Evolutionary conservation across 1,284 basidiomycete species (phyloP).

Genomic region (Gymnopus androsaceus): DNA sequence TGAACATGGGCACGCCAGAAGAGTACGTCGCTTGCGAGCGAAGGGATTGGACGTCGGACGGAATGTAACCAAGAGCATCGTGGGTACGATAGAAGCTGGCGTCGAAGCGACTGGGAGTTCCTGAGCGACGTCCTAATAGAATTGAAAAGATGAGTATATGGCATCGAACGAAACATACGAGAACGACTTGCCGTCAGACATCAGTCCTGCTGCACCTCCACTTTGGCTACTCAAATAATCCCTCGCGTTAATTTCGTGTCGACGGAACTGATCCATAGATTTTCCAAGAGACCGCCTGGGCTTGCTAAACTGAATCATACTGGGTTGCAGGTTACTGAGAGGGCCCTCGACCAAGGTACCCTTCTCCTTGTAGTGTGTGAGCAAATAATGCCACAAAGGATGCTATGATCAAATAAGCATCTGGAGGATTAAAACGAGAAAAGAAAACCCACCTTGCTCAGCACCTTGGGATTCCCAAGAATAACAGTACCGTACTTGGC

Average conservation of each 20-base stretch:
- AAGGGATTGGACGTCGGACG: conserved; percentile 91
- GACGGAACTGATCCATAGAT: conserved; percentile 88
- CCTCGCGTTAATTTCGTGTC: conserved; percentile 84
- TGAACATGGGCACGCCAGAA: conserved; percentile 86
- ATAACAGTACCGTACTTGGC: conserved; percentile 99
- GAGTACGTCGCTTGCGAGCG: conserved; percentile 93
- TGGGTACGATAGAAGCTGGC: conserved; percentile 94
- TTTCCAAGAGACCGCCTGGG: conserved; percentile 84
- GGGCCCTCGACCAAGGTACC: conserved; percentile 94
- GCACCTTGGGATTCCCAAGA: conserved; percentile 96
- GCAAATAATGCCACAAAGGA: conserved; percentile 96
- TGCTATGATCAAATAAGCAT: conserved; percentile 58
- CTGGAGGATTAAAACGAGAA: conserved; percentile 13
- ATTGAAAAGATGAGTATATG: conserved; percentile 15
- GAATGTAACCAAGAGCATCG: conserved; percentile 92
- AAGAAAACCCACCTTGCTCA: conserved; percentile 82
- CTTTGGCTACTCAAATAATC: conserved; percentile 54
- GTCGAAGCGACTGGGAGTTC: conserved; percentile 90
- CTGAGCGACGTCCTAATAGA: conserved; percentile 59
- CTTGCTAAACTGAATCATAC: conserved; percentile 99
- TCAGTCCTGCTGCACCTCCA: conserved; percentile 32
- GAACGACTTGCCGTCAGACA: conserved; percentile 48
- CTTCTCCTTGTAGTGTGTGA: conserved; percentile 99
- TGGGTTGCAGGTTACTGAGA: conserved; percentile 92
- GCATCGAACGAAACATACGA: conserved; percentile 1